Conservation (phyloP, 2,329 filamentous ascomycete genomes). For the Epichloe glyceriae region DNA sequence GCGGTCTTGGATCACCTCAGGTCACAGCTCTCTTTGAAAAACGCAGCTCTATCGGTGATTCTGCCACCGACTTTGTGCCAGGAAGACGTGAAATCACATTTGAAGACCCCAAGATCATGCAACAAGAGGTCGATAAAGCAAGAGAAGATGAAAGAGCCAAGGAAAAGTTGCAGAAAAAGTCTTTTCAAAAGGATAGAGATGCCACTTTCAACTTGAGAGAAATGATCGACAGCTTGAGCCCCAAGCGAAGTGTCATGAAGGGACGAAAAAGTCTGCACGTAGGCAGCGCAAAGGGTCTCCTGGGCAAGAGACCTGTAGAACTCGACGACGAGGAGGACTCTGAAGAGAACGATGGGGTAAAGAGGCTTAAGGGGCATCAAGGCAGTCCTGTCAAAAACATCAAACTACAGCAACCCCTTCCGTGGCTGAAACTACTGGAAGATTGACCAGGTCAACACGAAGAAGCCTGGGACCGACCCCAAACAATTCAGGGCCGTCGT, state of each 20-base stretch:
- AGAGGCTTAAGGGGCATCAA: conserved; percentile 58
- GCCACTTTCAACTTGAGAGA: conserved; percentile 56
- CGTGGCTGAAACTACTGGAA: conserved; percentile 53
- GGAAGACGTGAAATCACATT: conserved; percentile 43
- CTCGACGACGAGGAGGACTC: conserved; percentile 53
- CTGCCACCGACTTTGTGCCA: conserved; percentile 49
- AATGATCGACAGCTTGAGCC: conserved; percentile 66
- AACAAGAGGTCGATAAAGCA: conserved; percentile 50
- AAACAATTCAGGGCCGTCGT: conserved; percentile 28
- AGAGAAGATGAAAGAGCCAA: conserved; percentile 44
- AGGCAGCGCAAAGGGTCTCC: conserved; percentile 57
- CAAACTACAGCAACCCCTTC: conserved; percentile 56
- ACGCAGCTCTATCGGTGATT: conserved; percentile 57
- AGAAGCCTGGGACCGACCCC: conserved; percentile 32
- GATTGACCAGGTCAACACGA: conserved; percentile 35
- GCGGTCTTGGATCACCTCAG: conserved; percentile 62
- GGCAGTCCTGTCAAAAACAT: conserved; percentile 67
- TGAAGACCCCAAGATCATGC: conserved; percentile 49
- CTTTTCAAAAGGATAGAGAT: conserved; percentile 40
- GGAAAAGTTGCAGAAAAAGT: conserved; percentile 40
- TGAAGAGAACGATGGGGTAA: conserved; percentile 47
- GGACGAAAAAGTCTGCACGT: conserved; percentile 66
- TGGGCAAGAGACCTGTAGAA: conserved; percentile 63
- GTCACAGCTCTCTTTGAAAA: conserved; percentile 59
- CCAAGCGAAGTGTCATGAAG: conserved; percentile 54